A percentile compares a stretch with the other conserved stretches of the same genome.
These are phyloP conservation scores for Sphaerostilbella broomeana DNA, from an alignment of 2,329 filamentous ascomycete genomes.

Conservation along the genomic window DNA sequence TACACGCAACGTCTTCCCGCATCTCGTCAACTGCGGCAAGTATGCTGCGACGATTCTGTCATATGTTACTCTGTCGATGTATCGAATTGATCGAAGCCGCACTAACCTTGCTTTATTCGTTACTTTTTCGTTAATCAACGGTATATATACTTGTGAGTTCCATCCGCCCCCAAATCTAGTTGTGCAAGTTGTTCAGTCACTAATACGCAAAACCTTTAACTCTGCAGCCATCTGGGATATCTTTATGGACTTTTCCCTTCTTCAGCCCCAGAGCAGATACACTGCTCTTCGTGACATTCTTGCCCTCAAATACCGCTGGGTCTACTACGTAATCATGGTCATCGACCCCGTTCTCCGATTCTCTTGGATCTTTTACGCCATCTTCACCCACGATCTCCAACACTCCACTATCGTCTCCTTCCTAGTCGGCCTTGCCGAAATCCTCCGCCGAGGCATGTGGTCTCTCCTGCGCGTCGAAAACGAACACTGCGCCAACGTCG, in stretches of 20 bases:
- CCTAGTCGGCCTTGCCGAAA: slow-evolving; percentile 68
- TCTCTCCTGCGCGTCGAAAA: slow-evolving; percentile 92
- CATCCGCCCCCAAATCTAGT: too few species aligned
- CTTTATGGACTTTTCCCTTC: slow-evolving; percentile 92
- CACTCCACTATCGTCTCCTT: slow-evolving; percentile 82
- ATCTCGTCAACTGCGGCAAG: slow-evolving; percentile 87
- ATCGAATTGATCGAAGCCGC: slow-evolving; percentile 61
- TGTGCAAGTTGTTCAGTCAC: too few species aligned
- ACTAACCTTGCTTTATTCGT: slow-evolving; percentile 66
- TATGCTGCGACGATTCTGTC: slow-evolving; percentile 79
- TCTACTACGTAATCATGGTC: slow-evolving; percentile 81
- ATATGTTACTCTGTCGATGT: slow-evolving; percentile 73
- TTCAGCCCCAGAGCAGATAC: slow-evolving; percentile 65
- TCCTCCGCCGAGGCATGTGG: slow-evolving; percentile 84
- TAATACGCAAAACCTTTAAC: too few species aligned
- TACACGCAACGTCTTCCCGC: slow-evolving; percentile 81
- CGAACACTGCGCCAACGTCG: slow-evolving; percentile 90
- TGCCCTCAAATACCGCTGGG: slow-evolving; percentile 70
- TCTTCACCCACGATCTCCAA: slow-evolving; percentile 72
- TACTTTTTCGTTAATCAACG: slow-evolving; percentile 72
- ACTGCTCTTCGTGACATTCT: slow-evolving; percentile 68
- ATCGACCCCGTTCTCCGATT: slow-evolving; percentile 82
- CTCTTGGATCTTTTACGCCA: slow-evolving; percentile 89
- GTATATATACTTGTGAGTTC: slow-evolving; percentile 69
- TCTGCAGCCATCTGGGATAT: slow-evolving; percentile 75